phyloP scores from a whole-genome alignment of 805 yeast species.

The Ogataea paraovalis region DNA sequence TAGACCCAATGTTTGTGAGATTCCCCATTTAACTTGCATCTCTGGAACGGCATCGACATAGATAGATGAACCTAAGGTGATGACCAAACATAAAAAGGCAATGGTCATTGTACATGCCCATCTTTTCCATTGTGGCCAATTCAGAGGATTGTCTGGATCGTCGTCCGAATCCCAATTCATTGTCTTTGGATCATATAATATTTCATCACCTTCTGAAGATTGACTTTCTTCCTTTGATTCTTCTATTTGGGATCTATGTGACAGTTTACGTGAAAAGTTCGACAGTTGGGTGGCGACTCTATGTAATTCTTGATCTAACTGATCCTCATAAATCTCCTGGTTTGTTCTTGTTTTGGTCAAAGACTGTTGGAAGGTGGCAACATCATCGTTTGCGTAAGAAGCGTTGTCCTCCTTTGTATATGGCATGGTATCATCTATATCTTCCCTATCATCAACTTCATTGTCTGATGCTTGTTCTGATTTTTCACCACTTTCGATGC shows the following conservation, averaged over 20 bases:
- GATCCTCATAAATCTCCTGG: conserved; percentile 20
- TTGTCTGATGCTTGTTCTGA: not conserved
- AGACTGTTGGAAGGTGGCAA: conserved; percentile 9
- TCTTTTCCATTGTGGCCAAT: conserved; percentile 62
- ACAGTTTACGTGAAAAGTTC: conserved; percentile 13
- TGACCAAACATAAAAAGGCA: conserved; percentile 62
- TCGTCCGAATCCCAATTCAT: conserved; percentile 60
- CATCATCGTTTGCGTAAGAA: conserved; percentile 5
- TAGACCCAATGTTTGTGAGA: conserved; percentile 56
- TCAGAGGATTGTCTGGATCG: conserved; percentile 62
- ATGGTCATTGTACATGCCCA: conserved; percentile 65
- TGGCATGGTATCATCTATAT: not conserved
- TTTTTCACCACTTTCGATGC: not conserved
- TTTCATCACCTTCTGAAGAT: conserved; percentile 17
- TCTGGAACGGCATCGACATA: conserved; percentile 63
- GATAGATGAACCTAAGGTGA: conserved; percentile 72
- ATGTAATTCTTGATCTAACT: conserved; percentile 19
- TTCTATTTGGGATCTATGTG: conserved; percentile 7
- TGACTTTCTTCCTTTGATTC: conserved; percentile 7
- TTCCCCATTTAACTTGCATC: conserved; percentile 43
- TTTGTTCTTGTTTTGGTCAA: conserved; percentile 8
- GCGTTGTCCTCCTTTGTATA: not conserved
- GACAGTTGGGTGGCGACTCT: conserved; percentile 21
- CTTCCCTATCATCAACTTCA: not conserved
- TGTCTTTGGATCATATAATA: conserved; percentile 35